Evolutionary conservation across 805 yeast species (phyloP), one percentile per base, ranked within the genome.

Genomic region (Monosporozyma siamensis): DNA sequence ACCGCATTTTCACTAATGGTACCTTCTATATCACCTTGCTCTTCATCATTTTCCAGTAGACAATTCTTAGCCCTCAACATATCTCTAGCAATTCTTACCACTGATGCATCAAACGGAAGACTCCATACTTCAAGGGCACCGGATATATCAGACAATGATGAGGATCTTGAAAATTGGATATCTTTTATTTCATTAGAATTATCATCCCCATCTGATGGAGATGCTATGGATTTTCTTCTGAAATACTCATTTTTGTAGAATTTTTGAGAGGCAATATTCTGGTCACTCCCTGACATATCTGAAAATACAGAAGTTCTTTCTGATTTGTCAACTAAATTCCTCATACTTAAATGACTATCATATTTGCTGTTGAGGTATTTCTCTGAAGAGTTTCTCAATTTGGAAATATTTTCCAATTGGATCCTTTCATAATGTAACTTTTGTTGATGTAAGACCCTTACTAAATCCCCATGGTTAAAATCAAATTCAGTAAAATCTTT

Each of bases 21-120:
- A 11, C 14, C 14, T 23, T 6, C 9, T 6, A 6, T 23, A 4
- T 6, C 7, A 4, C 10, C 30, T 9, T 21, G 24, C 20, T n/a
- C 29, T 15, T 40, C 27, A 15, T 34, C 40, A 9, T n/a, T n/a
- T n/a, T n/a, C 25, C 21, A 14, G 3, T 12, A 38, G 8, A 12
- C 20, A 18, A 15, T 34, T 25, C n/a, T 24, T 34, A 4, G 35
- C n/a, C 10, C 21, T 32, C 11, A 34, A 18, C 43, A 40, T 26
- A 43, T 59, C 57, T 40, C 61, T 50, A 9, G 65, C 65, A 43
- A 58, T 45, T 39, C 42, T 54, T 2, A 55, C 50, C 11, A 54
- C 42, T 3, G 65, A 58, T 2, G 61, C 54, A 39, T 60, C 64
- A 42, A 59, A 60, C 4, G 65, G 64, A 24, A 55, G 34, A 1